Base-by-base conservation (phyloP, 768 basidiomycete species). In the Naganishia onofrii region DNA sequence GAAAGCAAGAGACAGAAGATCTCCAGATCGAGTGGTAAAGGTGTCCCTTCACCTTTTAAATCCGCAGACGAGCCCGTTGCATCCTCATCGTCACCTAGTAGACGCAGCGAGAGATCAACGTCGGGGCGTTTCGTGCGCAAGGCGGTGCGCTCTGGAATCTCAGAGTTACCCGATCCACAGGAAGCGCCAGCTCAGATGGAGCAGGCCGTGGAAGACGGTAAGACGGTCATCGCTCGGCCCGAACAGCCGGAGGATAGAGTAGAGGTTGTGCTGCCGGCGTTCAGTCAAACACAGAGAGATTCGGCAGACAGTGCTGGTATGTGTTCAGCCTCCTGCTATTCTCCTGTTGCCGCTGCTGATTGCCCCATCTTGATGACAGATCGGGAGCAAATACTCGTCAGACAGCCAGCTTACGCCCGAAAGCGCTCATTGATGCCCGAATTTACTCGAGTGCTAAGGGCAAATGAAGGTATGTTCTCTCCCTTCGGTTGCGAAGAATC, bases 171-270 rank as follows among this genome's bases (percentile, higher is more conserved):
- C 21, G 34, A 13, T n/a, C 31, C 6, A 13, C 34, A 15, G 36
- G 57, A 38, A 7, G 32, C 57, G 17, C 57, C 57, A 7, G 57
- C 57, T 32, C 57, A 58, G 32, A 31, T 38, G n/a, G 21, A 32
- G 19, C 5, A 38, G 10, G 34, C 57, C 28, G 10, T n/a, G 57
- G 34, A 23, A 15, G 34, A 58, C 9, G 32, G 21, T n/a, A 34
- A 58, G 23, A 36, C 9, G 1, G 34, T 38, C 10, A 2, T 58
- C 8, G 21, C 57, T 23, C 6, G 28, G 7, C 57, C 57, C 28
- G 34, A 58, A 7, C 57, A 34, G 36, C 57, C 57, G 13, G 57
- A 58, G 36, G 57, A 58, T n/a, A 13, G 57, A n/a, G 57, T 58
- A n/a, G 57, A 58, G 34, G 57, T 58, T 5, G 57, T 58, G 57